Base-by-base conservation (phyloP, 805 yeast genomes). In the Candida tammaniensis region DNA sequence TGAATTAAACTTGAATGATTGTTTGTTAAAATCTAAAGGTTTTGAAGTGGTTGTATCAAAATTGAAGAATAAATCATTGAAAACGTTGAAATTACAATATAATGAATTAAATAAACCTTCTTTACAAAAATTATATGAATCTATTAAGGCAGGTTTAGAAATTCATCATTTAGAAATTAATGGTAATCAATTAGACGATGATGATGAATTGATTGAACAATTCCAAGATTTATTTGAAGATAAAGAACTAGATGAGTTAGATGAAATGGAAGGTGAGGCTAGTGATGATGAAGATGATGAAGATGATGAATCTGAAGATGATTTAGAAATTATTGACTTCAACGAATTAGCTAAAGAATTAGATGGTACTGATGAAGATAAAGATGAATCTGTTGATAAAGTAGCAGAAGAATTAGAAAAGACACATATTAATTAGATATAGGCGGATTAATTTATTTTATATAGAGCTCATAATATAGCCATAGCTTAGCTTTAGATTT, bases 131-230 rank as follows among this genome's bases (percentile, higher is more conserved):
- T 62, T 93, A 36, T 71, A 70, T 23, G 64, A 68, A 6, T 61
- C 87, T 27, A 42, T 48, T 31, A 58, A 65, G 13, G 73, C 74
- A 31, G 64, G 91, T 48, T 82, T 83, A 26, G 65, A 68, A 14
- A 70, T 93, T 55, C 67, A 76, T 52, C 34, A 53, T 7, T 69
- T 93, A 46, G 98, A 93, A 68, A 73, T 93, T 46, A 91, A 93
- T 54, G 99, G 99, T 55, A 93, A 93, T 64, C 71, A 86, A 55
- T 83, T 93, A 51, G 86, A 86, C 32, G 98, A 93, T 58, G 98
- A 91, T 45, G 78, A 86, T 26, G 83, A 78, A 39, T 66, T 72
- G 14, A 59, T 93, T 36, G 84, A 78, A 35, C 59, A 64, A 33
- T 76, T 91, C 44, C 70, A 59, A 30, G 76, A 68, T 14, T 57